Conservation (phyloP, 495 filamentous ascomycete genomes). For the Halenospora varia region DNA sequence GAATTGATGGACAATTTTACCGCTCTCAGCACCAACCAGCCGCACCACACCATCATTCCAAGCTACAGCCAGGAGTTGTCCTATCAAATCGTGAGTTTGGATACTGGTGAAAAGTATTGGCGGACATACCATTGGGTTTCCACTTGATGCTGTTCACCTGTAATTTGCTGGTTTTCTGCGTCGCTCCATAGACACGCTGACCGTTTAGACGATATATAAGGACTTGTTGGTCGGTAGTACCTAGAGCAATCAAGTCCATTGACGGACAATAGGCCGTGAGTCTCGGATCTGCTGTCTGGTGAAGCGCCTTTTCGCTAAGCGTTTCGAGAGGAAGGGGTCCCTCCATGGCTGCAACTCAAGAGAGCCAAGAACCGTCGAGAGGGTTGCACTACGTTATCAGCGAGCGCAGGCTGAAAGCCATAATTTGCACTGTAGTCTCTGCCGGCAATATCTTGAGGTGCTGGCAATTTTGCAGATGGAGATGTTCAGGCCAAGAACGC, state of each 20-base stretch:
- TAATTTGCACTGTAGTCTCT: slow-evolving; percentile 1
- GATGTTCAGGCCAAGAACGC: too few species aligned
- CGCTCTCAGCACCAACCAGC: slow-evolving; percentile 69
- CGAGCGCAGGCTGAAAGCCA: slow-evolving; percentile 5
- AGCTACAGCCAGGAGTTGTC: slow-evolving; percentile 71
- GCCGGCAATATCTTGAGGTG: background rate
- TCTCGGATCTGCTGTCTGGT: slow-evolving; percentile 21
- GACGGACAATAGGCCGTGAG: slow-evolving; percentile 72
- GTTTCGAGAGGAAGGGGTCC: slow-evolving; percentile 28
- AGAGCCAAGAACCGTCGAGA: too few species aligned
- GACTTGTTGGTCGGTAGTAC: slow-evolving; percentile 59
- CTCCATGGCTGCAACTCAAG: too few species aligned
- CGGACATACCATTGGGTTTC: slow-evolving; percentile 71
- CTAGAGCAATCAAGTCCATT: slow-evolving; percentile 74
- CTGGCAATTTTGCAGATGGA: background rate
- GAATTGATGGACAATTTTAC: slow-evolving; percentile 73
- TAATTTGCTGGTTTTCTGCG: slow-evolving; percentile 14
- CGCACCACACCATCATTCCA: slow-evolving; percentile 70
- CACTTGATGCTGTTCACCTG: slow-evolving; percentile 48
- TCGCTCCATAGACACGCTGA: slow-evolving; percentile 58
- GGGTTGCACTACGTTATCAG: too few species aligned
- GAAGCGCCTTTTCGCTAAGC: slow-evolving; percentile 40
- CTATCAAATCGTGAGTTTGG: too few species aligned
- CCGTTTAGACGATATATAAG: slow-evolving; percentile 65
- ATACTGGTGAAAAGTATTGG: background rate